Conservation (phyloP, 805 yeast genomes). For the Candida argentea region DNA sequence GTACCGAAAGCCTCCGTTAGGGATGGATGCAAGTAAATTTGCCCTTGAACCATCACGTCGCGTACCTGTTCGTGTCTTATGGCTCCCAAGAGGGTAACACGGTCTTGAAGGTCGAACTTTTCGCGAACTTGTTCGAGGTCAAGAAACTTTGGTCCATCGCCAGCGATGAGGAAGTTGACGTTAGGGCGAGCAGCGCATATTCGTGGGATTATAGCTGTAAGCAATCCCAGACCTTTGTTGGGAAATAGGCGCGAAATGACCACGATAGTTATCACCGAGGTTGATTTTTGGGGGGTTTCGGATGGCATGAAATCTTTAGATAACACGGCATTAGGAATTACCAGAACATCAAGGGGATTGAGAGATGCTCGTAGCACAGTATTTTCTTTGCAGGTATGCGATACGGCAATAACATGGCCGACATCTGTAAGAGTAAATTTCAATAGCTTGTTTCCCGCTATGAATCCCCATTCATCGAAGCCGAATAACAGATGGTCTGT, state of each 20-base stretch:
- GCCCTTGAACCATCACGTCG: conserved; percentile 87
- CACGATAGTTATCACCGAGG: conserved; percentile 61
- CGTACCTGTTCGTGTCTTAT: conserved; percentile 89
- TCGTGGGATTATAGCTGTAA: conserved; percentile 76
- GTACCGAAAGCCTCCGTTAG: conserved; percentile 98
- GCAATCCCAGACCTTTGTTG: conserved; percentile 91
- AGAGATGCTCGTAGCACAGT: conserved; percentile 80
- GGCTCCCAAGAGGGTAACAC: conserved; percentile 78
- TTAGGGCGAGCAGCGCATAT: conserved; percentile 55
- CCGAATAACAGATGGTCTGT: conserved; percentile 97
- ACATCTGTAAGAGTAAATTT: conserved; percentile 78
- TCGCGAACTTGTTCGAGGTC: conserved; percentile 96
- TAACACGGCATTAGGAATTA: conserved; percentile 93
- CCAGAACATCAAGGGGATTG: conserved; percentile 71
- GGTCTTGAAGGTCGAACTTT: conserved; percentile 69
- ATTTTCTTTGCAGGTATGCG: conserved; percentile 93
- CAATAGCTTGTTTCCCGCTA: conserved; percentile 76
- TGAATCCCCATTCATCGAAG: conserved; percentile 75
- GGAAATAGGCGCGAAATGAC: conserved; percentile 87
- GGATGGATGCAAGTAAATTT: conserved; percentile 87
- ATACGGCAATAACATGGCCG: conserved; percentile 92
- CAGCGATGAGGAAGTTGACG: conserved; percentile 81
- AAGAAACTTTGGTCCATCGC: conserved; percentile 92
- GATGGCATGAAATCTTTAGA: conserved; percentile 66
- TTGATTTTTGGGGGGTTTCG: conserved; percentile 3